A percentile compares a stretch with the other conserved stretches of the same genome.
phyloP scores from a whole-genome alignment of 352 stramenopile species.

The Globisporangium viniferum region DNA sequence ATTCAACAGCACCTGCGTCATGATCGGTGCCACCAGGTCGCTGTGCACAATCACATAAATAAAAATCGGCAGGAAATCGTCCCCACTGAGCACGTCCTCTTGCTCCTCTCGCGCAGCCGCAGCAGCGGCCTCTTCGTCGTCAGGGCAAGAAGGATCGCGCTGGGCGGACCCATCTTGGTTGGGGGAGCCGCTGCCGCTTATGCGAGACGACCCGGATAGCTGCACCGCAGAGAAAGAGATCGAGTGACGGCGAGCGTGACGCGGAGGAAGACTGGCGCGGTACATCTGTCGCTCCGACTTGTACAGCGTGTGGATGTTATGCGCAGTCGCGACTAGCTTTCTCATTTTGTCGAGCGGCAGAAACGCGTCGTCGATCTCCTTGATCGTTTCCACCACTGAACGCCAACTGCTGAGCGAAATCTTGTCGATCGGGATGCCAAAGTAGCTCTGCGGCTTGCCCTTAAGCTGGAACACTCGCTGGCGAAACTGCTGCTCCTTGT shows the following conservation, averaged over 20 bases:
- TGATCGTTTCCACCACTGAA: conserved; percentile 65
- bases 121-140: conserved; percentile 9
- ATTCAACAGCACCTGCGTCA: conserved; percentile 81
- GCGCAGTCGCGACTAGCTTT: conserved; percentile 66
- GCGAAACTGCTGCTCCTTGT: conserved; percentile 76
- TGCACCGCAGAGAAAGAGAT: conserved; percentile 21
- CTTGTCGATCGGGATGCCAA: conserved; percentile 75
- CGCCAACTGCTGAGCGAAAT: conserved; percentile 79
- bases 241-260: conserved; percentile 40
- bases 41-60: conserved; percentile 88
- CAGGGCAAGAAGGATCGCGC: conserved; percentile 11
- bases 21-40: conserved; percentile 67
- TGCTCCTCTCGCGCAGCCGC: conserved; percentile 21
- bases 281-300: conserved; percentile 57
- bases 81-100: conserved; percentile 75
- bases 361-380: conserved; percentile 81
- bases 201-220: conserved; percentile 9
- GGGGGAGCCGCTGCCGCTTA: background rate
- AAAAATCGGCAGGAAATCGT: conserved; percentile 88
- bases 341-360: conserved; percentile 83
- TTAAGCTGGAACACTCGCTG: conserved; percentile 60
- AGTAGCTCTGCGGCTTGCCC: conserved; percentile 77
- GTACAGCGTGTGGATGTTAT: conserved; percentile 74
- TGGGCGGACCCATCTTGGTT: background rate
- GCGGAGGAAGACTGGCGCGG: conserved; percentile 22